phyloP scores from a whole-genome alignment of 1,284 basidiomycete species.

The Irpex sp. region DNA sequence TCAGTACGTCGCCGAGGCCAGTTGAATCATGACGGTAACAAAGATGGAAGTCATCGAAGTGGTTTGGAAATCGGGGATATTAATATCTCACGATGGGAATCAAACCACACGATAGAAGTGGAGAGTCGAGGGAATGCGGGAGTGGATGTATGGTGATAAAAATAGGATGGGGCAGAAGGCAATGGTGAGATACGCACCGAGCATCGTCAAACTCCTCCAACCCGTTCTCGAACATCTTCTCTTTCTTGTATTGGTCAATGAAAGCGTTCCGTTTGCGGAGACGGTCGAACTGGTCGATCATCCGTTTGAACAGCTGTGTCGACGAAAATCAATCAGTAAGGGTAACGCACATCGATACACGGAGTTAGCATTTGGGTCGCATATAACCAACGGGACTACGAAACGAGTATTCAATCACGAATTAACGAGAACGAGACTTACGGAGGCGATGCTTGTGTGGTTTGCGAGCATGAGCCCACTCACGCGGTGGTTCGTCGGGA shows the following conservation, averaged over 20 bases:
- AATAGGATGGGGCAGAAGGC: not conserved
- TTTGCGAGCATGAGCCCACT: slow-evolving; percentile 99
- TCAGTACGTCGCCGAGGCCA: not conserved
- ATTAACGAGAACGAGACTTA: slow-evolving; percentile 25
- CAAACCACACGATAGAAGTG: no score
- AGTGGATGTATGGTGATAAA: not conserved
- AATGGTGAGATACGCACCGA: slow-evolving; percentile 43
- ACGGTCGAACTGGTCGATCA: slow-evolving; percentile 93
- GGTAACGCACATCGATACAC: no score
- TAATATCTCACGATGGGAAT: no score
- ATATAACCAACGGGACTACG: not conserved
- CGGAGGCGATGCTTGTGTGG: slow-evolving; percentile 95
- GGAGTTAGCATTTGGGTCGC: not conserved
- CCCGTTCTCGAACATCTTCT: slow-evolving; percentile 89
- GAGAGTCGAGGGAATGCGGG: no score
- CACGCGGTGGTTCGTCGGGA: slow-evolving; percentile 86
- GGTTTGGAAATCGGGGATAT: not conserved
- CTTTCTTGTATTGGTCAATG: slow-evolving; percentile 96
- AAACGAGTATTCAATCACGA: not conserved
- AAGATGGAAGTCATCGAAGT: not conserved
- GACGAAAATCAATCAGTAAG: no score
- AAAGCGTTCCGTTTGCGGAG: slow-evolving; percentile 91
- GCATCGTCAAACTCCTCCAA: slow-evolving; percentile 95
- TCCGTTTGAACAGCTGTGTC: slow-evolving; percentile 88
- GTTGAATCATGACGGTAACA: no score